Base-by-base conservation (phyloP, 83 land plant genomes). In the Thuja plicata region DNA sequence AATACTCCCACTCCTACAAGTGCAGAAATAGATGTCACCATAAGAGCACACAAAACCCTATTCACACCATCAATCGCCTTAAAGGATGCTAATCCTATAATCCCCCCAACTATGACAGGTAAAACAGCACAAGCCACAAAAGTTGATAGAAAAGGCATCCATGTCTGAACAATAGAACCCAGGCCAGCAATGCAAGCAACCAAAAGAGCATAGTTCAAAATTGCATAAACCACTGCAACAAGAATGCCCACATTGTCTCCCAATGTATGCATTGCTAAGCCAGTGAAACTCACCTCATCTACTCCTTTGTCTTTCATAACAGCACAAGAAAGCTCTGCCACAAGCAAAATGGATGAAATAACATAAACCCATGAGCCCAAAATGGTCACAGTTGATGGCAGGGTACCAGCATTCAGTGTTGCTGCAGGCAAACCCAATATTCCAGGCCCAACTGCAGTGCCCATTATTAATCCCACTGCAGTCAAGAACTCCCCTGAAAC, bases 351-450 rank as follows among this genome's bases (percentile, higher is more conserved):
- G 54, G 96, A 93, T 34, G 97, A 91, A 40, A 94, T 89, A 78
- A 94, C 97, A 85, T 94, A 95, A 30, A 94, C 95, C 97, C 97
- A 95, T 5, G 92, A 94, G 46, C 89, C 86, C 38, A 95, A 73
- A 50, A 95, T 95, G 74, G 90, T 83, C 12, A 89, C 46, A 86
- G 92, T 89, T 34, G 97, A 94, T n/a, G 96, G 96, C 82, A 94
- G 60, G 62, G 94, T 89, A 57, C 97, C 97, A 24, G 97, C 93
- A 17, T 78, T 89, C 35, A 94, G 88, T 46, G 97, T 94, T 41
- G 95, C 94, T 21, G 97, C 91, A 38, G 96, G 96, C 38, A 95
- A 90, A 85, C 97, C 96, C 86, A 95, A 13, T 54, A 54, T 54
- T 3, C 57, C 57, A 2, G 57, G 57, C 57, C 57, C 57, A 54